Evolutionary conservation across 495 filamentous ascomycete species (phyloP), one percentile per base, ranked within the genome.

Genomic region (Penicillium taxi): DNA sequence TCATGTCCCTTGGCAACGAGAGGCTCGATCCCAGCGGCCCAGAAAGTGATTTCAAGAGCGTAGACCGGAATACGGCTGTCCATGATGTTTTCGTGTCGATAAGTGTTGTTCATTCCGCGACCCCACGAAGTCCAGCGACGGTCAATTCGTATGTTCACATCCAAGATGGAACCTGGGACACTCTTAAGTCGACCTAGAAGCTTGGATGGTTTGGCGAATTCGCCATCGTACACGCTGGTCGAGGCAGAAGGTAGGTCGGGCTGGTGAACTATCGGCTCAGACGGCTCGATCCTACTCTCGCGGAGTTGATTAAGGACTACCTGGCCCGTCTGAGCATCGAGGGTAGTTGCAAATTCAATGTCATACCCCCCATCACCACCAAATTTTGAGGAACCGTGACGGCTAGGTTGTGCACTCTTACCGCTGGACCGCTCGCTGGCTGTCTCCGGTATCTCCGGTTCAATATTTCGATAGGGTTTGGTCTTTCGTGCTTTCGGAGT

Each of bases 61-160:
- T 77, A 77, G 48, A 87, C 87, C 4, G 88, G 84, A 20, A 96
- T 77, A 14, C 76, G 80, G 4, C 63, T 72, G 42, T 94, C 82
- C 33, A 57, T 50, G 19, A 49, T 56, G 19, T 74, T 61, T 1
- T 73, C 55, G 47, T 86, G 80, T 19, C 75, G 58, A 35, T 80
- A 55, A 9, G 77, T 84, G 35, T 81, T 84, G 12, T 58, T 52
- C 0, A 48, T 55, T 0, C 74, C 70, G 11, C 89, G 78, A 21
- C 89, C 89, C 78, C 82, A 96, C 2, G 78, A 80, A 0, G 78
- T 76, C 56, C 82, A 53, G 9, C 74, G 75, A 16, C 73, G 63
- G 29, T 77, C 77, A 16, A 94, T 61, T 16, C 63, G 66, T 19
- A 93, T 60, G 2, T 68, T 74, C 16, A 88, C 52, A 21, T 67